These are phyloP conservation scores for Cornus controversa DNA, from an alignment of 148 eudicot genomes.

Conservation along the genomic window DNA sequence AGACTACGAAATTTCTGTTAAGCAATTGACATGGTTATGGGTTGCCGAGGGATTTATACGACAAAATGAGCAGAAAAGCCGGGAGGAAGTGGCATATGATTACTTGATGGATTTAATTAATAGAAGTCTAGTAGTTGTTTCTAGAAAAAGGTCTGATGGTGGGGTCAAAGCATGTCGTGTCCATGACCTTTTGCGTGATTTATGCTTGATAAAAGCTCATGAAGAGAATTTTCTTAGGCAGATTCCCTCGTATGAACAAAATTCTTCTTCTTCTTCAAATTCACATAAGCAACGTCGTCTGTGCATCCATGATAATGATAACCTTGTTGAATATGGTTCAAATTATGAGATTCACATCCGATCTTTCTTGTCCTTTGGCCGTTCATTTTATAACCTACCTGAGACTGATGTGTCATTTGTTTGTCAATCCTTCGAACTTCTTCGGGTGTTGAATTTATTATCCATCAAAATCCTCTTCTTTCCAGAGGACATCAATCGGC, in stretches of 20 bases:
- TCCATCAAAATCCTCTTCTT: neutral
- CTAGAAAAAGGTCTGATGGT: neutral
- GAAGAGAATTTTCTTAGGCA: constrained; percentile 9
- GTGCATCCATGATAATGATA: too few relatives aligned
- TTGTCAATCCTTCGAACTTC: too few relatives aligned
- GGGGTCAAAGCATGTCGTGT: constrained; percentile 19
- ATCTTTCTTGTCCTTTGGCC: too few relatives aligned
- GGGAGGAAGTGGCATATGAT: neutral
- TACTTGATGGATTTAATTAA: constrained; percentile 23
- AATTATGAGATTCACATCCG: too few relatives aligned
- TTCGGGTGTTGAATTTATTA: constrained; percentile 5
- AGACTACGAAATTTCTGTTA: constrained; percentile 5
- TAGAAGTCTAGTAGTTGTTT: constrained; percentile 16
- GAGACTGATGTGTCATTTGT: too few relatives aligned
- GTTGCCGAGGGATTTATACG: constrained; percentile 19
- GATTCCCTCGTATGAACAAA: too few relatives aligned
- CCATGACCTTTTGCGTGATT: constrained; percentile 22
- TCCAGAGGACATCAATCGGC: constrained; percentile 1
- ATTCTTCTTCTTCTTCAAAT: too few relatives aligned
- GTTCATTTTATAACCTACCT: too few relatives aligned
- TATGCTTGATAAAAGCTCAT: constrained; percentile 17
- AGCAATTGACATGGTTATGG: constrained; percentile 19
- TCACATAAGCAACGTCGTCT: too few relatives aligned
- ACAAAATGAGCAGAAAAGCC: too few relatives aligned
- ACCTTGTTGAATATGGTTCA: too few relatives aligned